phyloP scores from a whole-genome alignment of 148 eudicot species.

The Heliosperma pusillum region DNA sequence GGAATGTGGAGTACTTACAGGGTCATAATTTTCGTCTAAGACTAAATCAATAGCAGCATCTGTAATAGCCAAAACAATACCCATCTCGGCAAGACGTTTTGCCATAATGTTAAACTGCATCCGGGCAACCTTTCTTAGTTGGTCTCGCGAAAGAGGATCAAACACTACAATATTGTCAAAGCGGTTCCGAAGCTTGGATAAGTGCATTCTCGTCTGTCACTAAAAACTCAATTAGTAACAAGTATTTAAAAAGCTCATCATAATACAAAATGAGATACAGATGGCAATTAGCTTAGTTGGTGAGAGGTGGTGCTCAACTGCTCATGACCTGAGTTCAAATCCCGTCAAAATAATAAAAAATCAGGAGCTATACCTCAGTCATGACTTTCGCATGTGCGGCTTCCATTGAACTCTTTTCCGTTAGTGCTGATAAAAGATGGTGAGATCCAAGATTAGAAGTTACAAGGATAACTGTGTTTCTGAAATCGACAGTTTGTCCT shows the following conservation, averaged over 20 bases:
- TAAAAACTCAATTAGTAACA: neutral
- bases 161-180: conserved; percentile 79
- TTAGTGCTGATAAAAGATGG: conserved; percentile 53
- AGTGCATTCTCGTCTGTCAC: conserved; percentile 64
- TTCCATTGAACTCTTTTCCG: conserved; percentile 66
- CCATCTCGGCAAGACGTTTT: conserved; percentile 65
- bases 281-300: too few relatives aligned
- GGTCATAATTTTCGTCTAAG: too few relatives aligned
- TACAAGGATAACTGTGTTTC: conserved; percentile 74
- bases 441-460: conserved; percentile 93
- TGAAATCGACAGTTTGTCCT: conserved; percentile 83
- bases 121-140: conserved; percentile 61
- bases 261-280: too few relatives aligned
- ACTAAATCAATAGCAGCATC: conserved; percentile 80
- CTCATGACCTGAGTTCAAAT: too few relatives aligned
- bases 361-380: conserved; percentile 62
- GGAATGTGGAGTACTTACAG: too few relatives aligned
- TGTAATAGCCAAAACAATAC: conserved; percentile 69
- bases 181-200: conserved; percentile 71
- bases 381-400: conserved; percentile 64
- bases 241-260: too few relatives aligned
- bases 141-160: conserved; percentile 82
- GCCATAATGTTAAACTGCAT: conserved; percentile 82
- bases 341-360: too few relatives aligned
- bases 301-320: too few relatives aligned